phyloP scores from a whole-genome alignment of 2,329 filamentous ascomycete genomes.

The Penicillium capsulatum region DNA sequence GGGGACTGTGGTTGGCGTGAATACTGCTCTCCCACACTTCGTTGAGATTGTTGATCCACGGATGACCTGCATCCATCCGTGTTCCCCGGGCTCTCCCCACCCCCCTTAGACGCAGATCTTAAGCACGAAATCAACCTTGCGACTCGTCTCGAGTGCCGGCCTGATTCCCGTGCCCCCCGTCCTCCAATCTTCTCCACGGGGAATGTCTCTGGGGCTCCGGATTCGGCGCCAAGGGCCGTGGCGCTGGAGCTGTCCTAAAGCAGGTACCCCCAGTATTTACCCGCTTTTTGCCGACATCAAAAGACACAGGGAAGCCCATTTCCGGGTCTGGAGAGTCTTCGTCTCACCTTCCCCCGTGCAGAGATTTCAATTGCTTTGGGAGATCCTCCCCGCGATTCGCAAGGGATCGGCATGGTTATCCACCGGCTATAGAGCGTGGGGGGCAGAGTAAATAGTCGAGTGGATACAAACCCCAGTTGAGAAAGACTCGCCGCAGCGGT shows the following conservation, averaged over 20 bases:
- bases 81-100: slow-evolving; percentile 6
- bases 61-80: slow-evolving; percentile 15
- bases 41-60: slow-evolving; percentile 3
- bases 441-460: slow-evolving; percentile 1
- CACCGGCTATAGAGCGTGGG: slow-evolving; percentile 14
- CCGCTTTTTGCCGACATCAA: slow-evolving; percentile 20
- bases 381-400: slow-evolving; percentile 14
- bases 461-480: no score
- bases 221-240: slow-evolving; percentile 14
- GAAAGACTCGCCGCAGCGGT: no score
- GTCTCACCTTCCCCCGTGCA: slow-evolving; percentile 8
- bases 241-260: slow-evolving; percentile 1
- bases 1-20: no score
- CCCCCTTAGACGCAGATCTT: slow-evolving; percentile 22
- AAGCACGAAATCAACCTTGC: slow-evolving; percentile 6
- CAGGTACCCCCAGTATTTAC: slow-evolving; percentile 13
- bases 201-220: slow-evolving; percentile 17
- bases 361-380: not conserved
- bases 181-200: slow-evolving; percentile 22
- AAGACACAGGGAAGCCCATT: slow-evolving; percentile 5
- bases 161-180: not conserved
- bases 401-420: slow-evolving; percentile 12
- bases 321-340: slow-evolving; percentile 5
- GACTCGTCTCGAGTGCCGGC: slow-evolving; percentile 2
- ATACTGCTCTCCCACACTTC: no score